A percentile compares a stretch with the other conserved stretches of the same genome.
These are phyloP conservation scores for Madurella mycetomatis DNA, from an alignment of 2,329 filamentous ascomycete genomes.

Conservation along the genomic window DNA sequence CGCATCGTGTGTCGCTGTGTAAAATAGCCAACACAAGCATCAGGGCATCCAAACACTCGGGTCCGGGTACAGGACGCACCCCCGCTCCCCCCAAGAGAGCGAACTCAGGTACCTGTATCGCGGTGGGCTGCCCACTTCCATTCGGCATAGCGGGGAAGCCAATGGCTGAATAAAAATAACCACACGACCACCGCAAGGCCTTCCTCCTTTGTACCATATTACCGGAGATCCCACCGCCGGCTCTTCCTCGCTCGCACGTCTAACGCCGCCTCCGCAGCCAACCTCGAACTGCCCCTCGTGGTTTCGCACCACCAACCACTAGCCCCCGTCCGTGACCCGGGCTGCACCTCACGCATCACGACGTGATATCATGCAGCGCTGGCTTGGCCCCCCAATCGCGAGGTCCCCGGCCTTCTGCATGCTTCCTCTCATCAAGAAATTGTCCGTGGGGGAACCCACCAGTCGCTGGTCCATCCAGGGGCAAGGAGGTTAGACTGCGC, in stretches of 20 bases:
- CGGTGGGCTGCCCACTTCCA: background rate
- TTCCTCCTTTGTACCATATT: background rate
- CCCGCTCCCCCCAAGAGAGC: too few relatives aligned
- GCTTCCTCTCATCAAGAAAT: conserved; percentile 11
- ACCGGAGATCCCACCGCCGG: background rate
- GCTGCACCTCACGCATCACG: conserved; percentile 5
- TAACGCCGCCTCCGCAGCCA: background rate
- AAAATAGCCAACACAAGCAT: background rate
- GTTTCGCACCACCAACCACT: background rate
- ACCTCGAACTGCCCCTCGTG: background rate
- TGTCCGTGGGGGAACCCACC: conserved; percentile 1
- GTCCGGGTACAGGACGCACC: background rate
- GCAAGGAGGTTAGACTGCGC: too few relatives aligned
- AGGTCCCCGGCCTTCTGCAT: conserved; percentile 6
- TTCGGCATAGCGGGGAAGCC: background rate
- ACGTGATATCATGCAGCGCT: conserved; percentile 12
- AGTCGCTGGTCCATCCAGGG: background rate
- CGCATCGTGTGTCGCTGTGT: conserved; percentile 2
- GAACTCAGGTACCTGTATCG: too few relatives aligned
- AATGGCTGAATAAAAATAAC: background rate
- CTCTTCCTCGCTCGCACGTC: background rate
- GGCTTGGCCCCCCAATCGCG: conserved; percentile 12
- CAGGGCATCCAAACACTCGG: background rate
- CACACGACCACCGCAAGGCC: too few relatives aligned
- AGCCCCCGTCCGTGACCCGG: background rate